These are phyloP conservation scores for Symbiodinium natans DNA, from an alignment of 73 alveolate species.

Conservation along the genomic window DNA sequence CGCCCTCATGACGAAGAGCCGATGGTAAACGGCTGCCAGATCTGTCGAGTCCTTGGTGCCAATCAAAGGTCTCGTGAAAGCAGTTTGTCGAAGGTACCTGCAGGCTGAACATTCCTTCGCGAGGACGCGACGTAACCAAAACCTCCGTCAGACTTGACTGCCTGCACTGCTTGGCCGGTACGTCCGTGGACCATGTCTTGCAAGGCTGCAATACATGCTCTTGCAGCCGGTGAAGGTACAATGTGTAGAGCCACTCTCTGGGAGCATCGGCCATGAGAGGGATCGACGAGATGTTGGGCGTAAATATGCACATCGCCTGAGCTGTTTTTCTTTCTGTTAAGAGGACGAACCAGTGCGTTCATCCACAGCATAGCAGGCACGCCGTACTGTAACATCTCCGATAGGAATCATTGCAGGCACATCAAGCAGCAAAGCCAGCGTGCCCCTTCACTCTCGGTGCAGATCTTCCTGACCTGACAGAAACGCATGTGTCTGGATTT, in stretches of 20 bases:
- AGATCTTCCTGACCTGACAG: conserved; percentile 19
- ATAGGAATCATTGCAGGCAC: too few species aligned
- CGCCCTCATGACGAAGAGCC: conserved; percentile 94
- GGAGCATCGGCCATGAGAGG: conserved; percentile 96
- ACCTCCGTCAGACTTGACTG: conserved; percentile 99
- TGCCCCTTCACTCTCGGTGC: conserved; percentile 79
- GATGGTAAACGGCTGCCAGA: conserved; percentile 98
- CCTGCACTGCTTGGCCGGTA: background rate
- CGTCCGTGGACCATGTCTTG: too few species aligned
- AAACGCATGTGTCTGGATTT: background rate
- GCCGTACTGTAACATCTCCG: too few species aligned
- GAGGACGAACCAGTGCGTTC: too few species aligned
- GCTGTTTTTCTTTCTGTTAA: too few species aligned
- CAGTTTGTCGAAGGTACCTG: too few species aligned
- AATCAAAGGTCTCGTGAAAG: conserved; percentile 70
- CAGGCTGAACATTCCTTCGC: background rate
- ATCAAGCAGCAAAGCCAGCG: background rate
- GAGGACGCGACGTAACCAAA: conserved; percentile 96
- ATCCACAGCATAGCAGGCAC: too few species aligned
- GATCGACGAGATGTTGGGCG: conserved; percentile 19
- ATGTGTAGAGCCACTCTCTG: conserved; percentile 25
- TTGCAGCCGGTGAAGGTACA: too few species aligned
- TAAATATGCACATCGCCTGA: conserved; percentile 85
- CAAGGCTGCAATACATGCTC: too few species aligned
- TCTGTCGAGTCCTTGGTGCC: conserved; percentile 98